Evolutionary conservation across 306 rosid species (phyloP), one percentile per base, ranked within the genome.

Genomic region (Ormosia emarginata): DNA sequence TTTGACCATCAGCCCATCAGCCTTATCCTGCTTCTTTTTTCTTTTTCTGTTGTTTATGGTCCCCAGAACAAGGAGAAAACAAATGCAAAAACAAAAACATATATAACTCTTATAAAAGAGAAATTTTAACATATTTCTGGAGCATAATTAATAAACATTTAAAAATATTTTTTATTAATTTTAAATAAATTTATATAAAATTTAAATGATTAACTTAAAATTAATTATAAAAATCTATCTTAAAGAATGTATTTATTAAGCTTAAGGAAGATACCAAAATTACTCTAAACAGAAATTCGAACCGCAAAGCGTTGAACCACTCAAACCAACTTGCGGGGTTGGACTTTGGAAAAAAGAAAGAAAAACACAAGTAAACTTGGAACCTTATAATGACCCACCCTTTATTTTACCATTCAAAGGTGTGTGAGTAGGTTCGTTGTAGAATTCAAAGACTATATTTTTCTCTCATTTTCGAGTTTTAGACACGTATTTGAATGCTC

Each of bases 301-400:
- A 69, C 10, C 72, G 77, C 81, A 76, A 3, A 70, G 70, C 87
- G 84, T 91, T 89, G 95, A 90, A 88, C 59, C 8, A 39, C 75
- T 87, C 92, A 84, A 92, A 82, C 55, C 18, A 68, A 6, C 87
- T 88, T 90, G 89, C 91, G 97, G 97, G 32, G 13, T 79, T 89
- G 84, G 86, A 90, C 91, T 82, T 36, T 44, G 15, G 9, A 74
- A 53, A 18, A 18, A 36, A 9, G 18, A 46, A 30, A 14, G 24
- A 12, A 6, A 9, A 1, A 3, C 50, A 61, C 7, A 58, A 46
- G 13, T 77, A 52, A 62, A 71, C 24, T 82, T 86, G 43, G 82
- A 68, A 74, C 63, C 7, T 69, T 75, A 57, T 29, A 13, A 78
- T 29, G 52, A 37, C 30, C 39, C 64, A 47, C 84, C 68, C 3